phyloP scores from a whole-genome alignment of 495 filamentous ascomycete species.

The Xylaria castorea region DNA sequence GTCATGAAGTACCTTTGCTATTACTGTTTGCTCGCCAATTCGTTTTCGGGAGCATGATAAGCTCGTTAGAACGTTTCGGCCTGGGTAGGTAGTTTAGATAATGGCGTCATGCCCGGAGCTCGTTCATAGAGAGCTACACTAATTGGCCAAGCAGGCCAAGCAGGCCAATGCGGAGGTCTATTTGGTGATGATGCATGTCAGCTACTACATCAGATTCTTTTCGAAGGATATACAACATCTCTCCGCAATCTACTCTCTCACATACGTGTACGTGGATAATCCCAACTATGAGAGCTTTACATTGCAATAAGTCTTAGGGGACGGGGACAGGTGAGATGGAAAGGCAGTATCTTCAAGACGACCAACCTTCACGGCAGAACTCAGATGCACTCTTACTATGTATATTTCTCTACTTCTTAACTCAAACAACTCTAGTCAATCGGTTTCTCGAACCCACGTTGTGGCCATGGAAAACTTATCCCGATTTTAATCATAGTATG shows the following conservation, averaged over 20 bases:
- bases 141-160: slow-evolving; percentile 4
- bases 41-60: not conserved
- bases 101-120: not conserved
- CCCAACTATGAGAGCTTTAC: not conserved
- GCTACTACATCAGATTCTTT: not conserved
- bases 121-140: not conserved
- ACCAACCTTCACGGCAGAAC: not conserved
- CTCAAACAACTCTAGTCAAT: not conserved
- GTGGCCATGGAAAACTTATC: not conserved
- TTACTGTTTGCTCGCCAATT: not conserved
- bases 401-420: not conserved
- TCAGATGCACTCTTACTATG: not conserved
- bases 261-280: not conserved
- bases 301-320: not conserved
- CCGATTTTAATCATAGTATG: not conserved
- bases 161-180: not conserved
- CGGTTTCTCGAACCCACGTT: not conserved
- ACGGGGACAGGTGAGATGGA: not conserved
- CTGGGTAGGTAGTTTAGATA: not conserved
- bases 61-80: not conserved
- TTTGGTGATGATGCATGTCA: not conserved
- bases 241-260: not conserved
- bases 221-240: not conserved
- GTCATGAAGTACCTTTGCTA: not conserved
- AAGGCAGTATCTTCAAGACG: not conserved